Conservation (phyloP, 345 rosid genomes). For the Draba incana region DNA sequence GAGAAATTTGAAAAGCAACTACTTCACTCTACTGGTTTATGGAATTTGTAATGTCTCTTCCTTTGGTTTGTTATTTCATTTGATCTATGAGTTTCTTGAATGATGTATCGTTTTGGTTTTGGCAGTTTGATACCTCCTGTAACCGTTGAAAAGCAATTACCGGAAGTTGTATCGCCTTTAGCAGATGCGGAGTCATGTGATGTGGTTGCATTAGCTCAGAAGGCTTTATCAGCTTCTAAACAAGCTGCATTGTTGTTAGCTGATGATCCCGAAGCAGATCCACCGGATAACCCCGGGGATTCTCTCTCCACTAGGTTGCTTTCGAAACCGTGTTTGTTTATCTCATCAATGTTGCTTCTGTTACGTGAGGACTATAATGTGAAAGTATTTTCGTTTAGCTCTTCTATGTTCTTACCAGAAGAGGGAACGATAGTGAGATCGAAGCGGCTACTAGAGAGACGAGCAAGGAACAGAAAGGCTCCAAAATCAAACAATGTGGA, state of each 20-base stretch:
- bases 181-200: conserved; percentile 44
- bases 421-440: conserved; percentile 59
- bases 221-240: conserved; percentile 78
- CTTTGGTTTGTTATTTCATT: background rate
- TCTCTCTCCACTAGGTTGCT: conserved; percentile 60
- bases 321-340: conserved; percentile 5
- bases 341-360: conserved; percentile 20
- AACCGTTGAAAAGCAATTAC: conserved; percentile 44
- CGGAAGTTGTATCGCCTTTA: conserved; percentile 32
- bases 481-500: conserved; percentile 46
- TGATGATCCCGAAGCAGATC: conserved; percentile 42
- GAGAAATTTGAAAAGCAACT: conserved; percentile 50
- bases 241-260: conserved; percentile 59
- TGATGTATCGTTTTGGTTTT: conserved; percentile 14
- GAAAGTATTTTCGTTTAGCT: conserved; percentile 37
- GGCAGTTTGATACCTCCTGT: conserved; percentile 52
- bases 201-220: conserved; percentile 61
- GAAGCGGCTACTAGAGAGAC: conserved; percentile 60
- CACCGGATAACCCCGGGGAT: conserved; percentile 41
- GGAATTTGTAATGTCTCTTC: conserved; percentile 59
- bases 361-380: background rate
- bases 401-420: conserved; percentile 44
- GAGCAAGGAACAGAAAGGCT: conserved; percentile 55
- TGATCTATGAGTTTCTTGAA: conserved; percentile 7
- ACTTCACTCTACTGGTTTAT: conserved; percentile 53